Conservation (phyloP, 768 basidiomycete species). For the Suillus paluster region DNA sequence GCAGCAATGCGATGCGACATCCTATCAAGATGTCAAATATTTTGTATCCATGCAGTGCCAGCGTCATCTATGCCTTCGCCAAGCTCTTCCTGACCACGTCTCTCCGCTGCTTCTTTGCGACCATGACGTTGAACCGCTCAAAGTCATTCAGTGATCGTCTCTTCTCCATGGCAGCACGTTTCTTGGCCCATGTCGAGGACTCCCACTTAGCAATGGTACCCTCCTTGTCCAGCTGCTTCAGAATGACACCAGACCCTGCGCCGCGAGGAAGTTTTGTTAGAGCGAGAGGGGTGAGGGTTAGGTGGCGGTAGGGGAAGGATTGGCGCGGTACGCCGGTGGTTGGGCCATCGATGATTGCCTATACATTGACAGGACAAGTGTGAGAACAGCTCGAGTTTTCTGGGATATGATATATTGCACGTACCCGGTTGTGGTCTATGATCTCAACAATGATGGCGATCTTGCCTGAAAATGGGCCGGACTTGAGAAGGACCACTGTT, state of each 20-base stretch:
- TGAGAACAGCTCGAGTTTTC: background rate
- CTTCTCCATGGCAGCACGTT: constrained; percentile 72
- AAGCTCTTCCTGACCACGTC: constrained; percentile 77
- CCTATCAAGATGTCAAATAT: constrained; percentile 3
- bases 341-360: constrained; percentile 98
- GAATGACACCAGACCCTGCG: constrained; percentile 80
- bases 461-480: constrained; percentile 83
- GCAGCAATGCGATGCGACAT: constrained; percentile 13
- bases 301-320: constrained; percentile 87
- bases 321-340: constrained; percentile 91
- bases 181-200: constrained; percentile 86
- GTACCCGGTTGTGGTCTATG: constrained; percentile 97
- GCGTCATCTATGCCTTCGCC: constrained; percentile 47
- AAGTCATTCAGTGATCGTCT: constrained; percentile 87
- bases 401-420: constrained; percentile 28
- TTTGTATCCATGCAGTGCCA: constrained; percentile 4
- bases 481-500: constrained; percentile 87
- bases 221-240: constrained; percentile 89
- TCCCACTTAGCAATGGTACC: constrained; percentile 88
- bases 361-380: constrained; percentile 5
- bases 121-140: constrained; percentile 85
- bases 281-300: constrained; percentile 86
- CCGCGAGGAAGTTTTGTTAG: constrained; percentile 85
- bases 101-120: constrained; percentile 87
- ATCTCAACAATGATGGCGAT: constrained; percentile 97